A percentile compares a stretch with the other conserved stretches of the same genome.
phyloP scores from a whole-genome alignment of 257 asterid genomes.

The Forsythia viridissima region DNA sequence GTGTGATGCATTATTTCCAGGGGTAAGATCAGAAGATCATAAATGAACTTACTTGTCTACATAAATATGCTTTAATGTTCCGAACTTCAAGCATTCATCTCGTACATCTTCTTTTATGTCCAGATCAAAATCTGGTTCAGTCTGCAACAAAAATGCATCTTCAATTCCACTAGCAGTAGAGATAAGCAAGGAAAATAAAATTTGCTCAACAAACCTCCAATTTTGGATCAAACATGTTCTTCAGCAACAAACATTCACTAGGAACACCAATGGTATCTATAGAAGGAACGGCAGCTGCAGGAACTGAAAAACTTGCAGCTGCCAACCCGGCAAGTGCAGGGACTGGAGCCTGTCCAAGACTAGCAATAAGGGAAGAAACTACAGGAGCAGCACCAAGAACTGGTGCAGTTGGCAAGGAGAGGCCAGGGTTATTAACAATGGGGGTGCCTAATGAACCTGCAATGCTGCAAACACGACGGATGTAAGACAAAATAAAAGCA shows the following conservation, averaged over 20 bases:
- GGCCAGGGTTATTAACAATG: slow-evolving; percentile 14
- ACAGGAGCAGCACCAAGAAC: neutral
- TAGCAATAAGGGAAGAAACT: neutral
- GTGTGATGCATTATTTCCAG: neutral
- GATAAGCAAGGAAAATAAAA: neutral
- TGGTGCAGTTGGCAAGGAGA: slow-evolving; percentile 31
- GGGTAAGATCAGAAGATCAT: neutral
- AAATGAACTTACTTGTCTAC: slow-evolving; percentile 61
- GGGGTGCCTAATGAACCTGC: slow-evolving; percentile 35
- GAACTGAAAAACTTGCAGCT: slow-evolving; percentile 38
- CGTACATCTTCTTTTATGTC: slow-evolving; percentile 75
- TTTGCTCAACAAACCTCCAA: slow-evolving; percentile 46
- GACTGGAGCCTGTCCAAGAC: slow-evolving; percentile 42
- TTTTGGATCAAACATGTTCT: slow-evolving; percentile 72
- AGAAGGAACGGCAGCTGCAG: slow-evolving; percentile 39
- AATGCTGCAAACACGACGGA: slow-evolving; percentile 36
- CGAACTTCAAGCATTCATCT: slow-evolving; percentile 61
- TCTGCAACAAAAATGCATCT: slow-evolving; percentile 39
- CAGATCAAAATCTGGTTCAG: slow-evolving; percentile 65
- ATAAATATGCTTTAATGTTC: slow-evolving; percentile 56
- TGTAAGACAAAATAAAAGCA: slow-evolving; percentile 13
- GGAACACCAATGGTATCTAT: slow-evolving; percentile 54
- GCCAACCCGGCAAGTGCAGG: slow-evolving; percentile 43
- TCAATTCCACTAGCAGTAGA: slow-evolving; percentile 10
- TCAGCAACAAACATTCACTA: slow-evolving; percentile 70